A percentile compares a stretch with the other conserved stretches of the same genome.
Conservation (phyloP, 805 yeast species). For the Schizosaccharomyces cryophilus region DNA sequence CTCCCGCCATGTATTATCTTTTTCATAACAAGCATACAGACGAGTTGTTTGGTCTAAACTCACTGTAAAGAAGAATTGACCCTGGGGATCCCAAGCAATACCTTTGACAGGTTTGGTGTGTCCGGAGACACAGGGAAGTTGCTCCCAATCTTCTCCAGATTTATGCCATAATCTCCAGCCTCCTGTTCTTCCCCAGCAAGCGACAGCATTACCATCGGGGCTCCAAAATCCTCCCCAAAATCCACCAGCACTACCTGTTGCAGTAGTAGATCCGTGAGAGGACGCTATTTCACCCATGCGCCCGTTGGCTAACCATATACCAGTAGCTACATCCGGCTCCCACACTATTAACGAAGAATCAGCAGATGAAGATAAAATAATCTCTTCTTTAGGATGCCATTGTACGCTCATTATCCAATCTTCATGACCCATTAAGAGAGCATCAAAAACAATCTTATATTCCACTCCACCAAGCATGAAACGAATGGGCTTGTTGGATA, state of each 20-base stretch:
- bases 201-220: constrained; percentile 16
- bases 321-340: constrained; percentile 69
- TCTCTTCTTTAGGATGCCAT: constrained; percentile 32
- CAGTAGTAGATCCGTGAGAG: constrained; percentile 81
- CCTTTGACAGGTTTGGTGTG: constrained; percentile 54
- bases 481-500: not conserved
- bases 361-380: constrained; percentile 63
- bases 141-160: constrained; percentile 16
- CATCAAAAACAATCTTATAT: constrained; percentile 41
- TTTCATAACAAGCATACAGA: constrained; percentile 39
- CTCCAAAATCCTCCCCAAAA: constrained; percentile 50
- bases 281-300: constrained; percentile 80
- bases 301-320: constrained; percentile 65
- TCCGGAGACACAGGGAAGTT: constrained; percentile 42
- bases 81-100: constrained; percentile 31
- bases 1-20: constrained; percentile 47
- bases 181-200: constrained; percentile 81
- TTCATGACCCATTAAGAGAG: constrained; percentile 90
- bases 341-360: constrained; percentile 85
- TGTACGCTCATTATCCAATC: constrained; percentile 78
- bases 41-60: constrained; percentile 84
- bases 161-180: constrained; percentile 56
- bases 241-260: constrained; percentile 80
- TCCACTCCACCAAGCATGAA: constrained; percentile 12
- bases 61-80: constrained; percentile 7